Evolutionary conservation across 176 grass and related monocot species (phyloP).

Genomic region (Oryza glumipatula): DNA sequence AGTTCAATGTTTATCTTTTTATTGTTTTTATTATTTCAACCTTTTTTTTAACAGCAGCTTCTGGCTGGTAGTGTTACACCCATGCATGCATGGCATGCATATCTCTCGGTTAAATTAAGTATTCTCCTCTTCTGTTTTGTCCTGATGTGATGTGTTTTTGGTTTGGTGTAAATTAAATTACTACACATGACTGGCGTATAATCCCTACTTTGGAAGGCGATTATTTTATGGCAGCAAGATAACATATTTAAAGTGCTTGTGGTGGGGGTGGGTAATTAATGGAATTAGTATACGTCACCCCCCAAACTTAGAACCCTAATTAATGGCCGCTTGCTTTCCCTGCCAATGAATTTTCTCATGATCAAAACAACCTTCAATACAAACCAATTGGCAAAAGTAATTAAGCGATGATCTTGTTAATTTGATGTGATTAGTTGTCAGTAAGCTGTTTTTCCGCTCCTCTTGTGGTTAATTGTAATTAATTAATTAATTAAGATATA

Average conservation of each 20-base stretch:
- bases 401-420: not conserved
- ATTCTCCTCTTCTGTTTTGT: conserved; percentile 49
- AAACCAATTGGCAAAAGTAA: not conserved
- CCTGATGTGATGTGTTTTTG: conserved; percentile 5
- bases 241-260: conserved; percentile 33
- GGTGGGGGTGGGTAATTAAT: conserved; percentile 5
- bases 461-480: not conserved
- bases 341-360: not conserved
- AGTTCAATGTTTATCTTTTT: not conserved
- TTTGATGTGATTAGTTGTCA: not conserved
- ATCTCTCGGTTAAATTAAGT: not conserved
- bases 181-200: conserved; percentile 37
- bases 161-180: conserved; percentile 13
- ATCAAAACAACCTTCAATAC: not conserved
- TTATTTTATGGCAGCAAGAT: conserved; percentile 41
- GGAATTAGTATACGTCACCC: conserved; percentile 41
- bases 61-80: not conserved
- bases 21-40: not conserved
- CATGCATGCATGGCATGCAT: not conserved
- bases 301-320: conserved; percentile 20
- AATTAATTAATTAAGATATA: not conserved
- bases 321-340: not conserved
- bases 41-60: not conserved
- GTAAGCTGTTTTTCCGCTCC: not conserved
- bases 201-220: conserved; percentile 41